Evolutionary conservation across 2,329 filamentous ascomycete genomes (phyloP).

Genomic region (Alternaria triticina): DNA sequence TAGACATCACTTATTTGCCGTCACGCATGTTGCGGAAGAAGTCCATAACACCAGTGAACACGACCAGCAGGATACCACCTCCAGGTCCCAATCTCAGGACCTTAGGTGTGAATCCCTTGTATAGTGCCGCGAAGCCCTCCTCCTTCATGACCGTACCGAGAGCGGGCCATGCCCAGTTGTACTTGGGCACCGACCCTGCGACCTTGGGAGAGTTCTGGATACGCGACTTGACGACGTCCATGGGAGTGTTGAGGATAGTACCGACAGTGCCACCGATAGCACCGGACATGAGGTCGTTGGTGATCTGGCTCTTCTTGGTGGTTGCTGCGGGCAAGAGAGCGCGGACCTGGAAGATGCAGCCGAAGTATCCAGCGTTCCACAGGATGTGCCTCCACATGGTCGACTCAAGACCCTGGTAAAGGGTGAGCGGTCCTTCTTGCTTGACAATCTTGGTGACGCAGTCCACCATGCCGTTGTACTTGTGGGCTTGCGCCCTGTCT

Average conservation of each 20-base stretch:
- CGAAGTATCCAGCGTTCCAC: constrained; percentile 97
- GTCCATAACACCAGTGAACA: constrained; percentile 88
- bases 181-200: constrained; percentile 83
- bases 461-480: constrained; percentile 83
- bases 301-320: constrained; percentile 79
- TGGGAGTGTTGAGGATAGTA: constrained; percentile 91
- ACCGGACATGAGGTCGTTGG: constrained; percentile 87
- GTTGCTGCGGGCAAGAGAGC: constrained; percentile 80
- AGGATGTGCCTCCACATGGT: constrained; percentile 95
- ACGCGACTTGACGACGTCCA: constrained; percentile 97
- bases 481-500: constrained; percentile 90
- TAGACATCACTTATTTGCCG: constrained; percentile 25
- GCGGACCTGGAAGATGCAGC: constrained; percentile 97
- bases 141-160: constrained; percentile 87
- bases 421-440: constrained; percentile 80
- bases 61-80: constrained; percentile 77
- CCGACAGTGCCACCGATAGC: constrained; percentile 87
- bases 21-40: constrained; percentile 79
- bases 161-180: constrained; percentile 97
- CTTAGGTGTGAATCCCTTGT: constrained; percentile 98
- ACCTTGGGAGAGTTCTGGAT: constrained; percentile 94
- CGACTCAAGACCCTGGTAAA: constrained; percentile 97
- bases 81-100: constrained; percentile 78
- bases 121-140: constrained; percentile 89
- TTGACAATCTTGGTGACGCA: constrained; percentile 81